Evolutionary conservation across 371 early-diverging fungal species (phyloP).

Genomic region (Batrachochytrium dendrobatidis): DNA sequence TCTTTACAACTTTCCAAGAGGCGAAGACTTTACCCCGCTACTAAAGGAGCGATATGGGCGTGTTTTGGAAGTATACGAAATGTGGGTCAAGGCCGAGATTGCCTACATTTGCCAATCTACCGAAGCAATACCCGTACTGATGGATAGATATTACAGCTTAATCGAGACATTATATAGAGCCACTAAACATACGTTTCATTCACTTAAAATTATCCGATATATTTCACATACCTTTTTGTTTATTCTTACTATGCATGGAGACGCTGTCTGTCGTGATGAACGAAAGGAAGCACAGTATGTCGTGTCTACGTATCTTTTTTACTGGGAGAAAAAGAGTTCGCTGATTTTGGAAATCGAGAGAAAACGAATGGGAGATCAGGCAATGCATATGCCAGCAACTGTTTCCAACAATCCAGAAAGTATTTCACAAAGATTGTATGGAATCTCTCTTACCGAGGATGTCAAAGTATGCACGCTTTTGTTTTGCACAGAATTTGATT

Average conservation of each 20-base stretch:
- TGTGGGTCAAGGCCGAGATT: conserved; percentile 23
- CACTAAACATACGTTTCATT: conserved; percentile 41
- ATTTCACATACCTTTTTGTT: conserved; percentile 34
- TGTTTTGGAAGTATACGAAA: conserved; percentile 32
- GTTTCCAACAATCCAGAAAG: too few relatives aligned
- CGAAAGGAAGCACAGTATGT: conserved; percentile 27
- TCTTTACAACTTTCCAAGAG: conserved; percentile 28
- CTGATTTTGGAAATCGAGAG: conserved; percentile 14
- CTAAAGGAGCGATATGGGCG: conserved; percentile 18
- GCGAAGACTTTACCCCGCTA: conserved; percentile 21
- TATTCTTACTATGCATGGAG: conserved; percentile 23
- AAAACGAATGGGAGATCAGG: conserved; percentile 13
- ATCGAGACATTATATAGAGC: conserved; percentile 36
- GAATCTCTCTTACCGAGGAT: conserved; percentile 2
- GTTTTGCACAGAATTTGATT: neutral
- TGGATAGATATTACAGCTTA: conserved; percentile 26
- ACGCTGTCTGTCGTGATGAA: conserved; percentile 29
- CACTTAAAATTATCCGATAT: conserved; percentile 36
- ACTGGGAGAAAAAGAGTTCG: conserved; percentile 26
- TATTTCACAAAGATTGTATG: neutral
- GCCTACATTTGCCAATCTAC: conserved; percentile 5
- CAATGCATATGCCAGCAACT: too few relatives aligned
- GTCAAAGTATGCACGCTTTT: neutral
- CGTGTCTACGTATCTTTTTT: conserved; percentile 25
- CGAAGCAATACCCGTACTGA: conserved; percentile 16